phyloP scores from a whole-genome alignment of 2,329 filamentous ascomycete genomes.

The Fusarium nodosum region DNA sequence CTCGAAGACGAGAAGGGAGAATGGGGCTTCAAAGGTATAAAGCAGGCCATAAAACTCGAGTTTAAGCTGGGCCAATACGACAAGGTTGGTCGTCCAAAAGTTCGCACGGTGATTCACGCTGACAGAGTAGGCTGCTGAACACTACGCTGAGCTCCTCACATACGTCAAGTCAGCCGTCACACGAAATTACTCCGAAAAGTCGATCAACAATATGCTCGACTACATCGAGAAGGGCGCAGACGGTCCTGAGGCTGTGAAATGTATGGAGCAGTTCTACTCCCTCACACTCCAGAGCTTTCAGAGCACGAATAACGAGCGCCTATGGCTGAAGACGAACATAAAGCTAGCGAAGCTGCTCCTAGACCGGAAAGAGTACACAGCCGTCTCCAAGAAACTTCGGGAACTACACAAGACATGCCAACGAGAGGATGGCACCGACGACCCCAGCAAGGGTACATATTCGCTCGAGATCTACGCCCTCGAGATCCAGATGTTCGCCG shows the following conservation, averaged over 20 bases:
- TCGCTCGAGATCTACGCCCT: slow-evolving; percentile 95
- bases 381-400: slow-evolving; percentile 84
- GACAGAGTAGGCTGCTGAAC: slow-evolving; percentile 79
- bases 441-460: slow-evolving; percentile 96
- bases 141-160: slow-evolving; percentile 94
- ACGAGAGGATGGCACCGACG: slow-evolving; percentile 85
- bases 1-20: slow-evolving; percentile 94
- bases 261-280: slow-evolving; percentile 96
- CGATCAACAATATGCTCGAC: slow-evolving; percentile 99
- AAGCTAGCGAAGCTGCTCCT: slow-evolving; percentile 93
- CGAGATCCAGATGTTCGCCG: slow-evolving; percentile 98
- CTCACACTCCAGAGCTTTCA: slow-evolving; percentile 95
- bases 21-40: slow-evolving; percentile 98
- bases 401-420: slow-evolving; percentile 93
- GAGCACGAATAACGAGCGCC: slow-evolving; percentile 94
- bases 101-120: slow-evolving; percentile 1
- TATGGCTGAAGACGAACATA: slow-evolving; percentile 99
- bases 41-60: slow-evolving; percentile 97
- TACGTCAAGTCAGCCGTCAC: slow-evolving; percentile 98
- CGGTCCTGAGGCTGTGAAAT: slow-evolving; percentile 76
- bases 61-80: slow-evolving; percentile 92
- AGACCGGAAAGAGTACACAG: slow-evolving; percentile 88
- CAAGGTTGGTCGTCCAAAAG: slow-evolving; percentile 66
- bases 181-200: slow-evolving; percentile 98
- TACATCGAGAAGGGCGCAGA: slow-evolving; percentile 93